phyloP scores from a whole-genome alignment of 2,329 filamentous ascomycete genomes.

The Cadophora gregata region DNA sequence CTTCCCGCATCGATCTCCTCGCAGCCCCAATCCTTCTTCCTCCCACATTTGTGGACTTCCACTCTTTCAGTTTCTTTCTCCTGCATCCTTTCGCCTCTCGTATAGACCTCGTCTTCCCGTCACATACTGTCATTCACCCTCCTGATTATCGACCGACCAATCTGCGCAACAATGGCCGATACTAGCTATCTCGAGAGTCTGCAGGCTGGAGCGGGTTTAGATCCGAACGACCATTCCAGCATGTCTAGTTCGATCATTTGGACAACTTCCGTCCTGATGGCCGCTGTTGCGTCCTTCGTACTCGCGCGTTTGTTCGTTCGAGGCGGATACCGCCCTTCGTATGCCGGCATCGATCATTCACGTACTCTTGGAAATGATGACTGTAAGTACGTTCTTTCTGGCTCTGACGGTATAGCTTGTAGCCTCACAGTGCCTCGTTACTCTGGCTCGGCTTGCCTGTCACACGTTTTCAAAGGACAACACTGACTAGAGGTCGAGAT shows the following conservation, averaged over 20 bases:
- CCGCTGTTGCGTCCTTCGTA: not conserved
- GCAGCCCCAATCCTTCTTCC: not conserved
- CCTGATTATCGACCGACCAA: not conserved
- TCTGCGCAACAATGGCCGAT: not conserved
- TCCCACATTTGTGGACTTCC: not conserved
- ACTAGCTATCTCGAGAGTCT: slow-evolving; percentile 8
- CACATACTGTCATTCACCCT: not conserved
- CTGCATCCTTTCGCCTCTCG: slow-evolving; percentile 7
- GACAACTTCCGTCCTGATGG: slow-evolving; percentile 4
- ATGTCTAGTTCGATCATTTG: slow-evolving; percentile 14
- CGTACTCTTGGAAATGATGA: slow-evolving; percentile 21
- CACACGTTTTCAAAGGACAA: not conserved
- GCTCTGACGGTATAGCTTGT: not conserved
- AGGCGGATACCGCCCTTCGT: not conserved
- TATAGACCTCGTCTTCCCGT: not conserved
- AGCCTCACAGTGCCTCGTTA: not conserved
- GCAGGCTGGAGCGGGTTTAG: not conserved
- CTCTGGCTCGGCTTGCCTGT: not conserved
- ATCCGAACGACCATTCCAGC: slow-evolving; percentile 2
- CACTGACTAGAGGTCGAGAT: not conserved
- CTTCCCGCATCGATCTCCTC: not conserved
- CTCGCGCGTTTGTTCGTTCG: not conserved
- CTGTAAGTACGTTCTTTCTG: slow-evolving; percentile 20
- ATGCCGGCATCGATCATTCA: not conserved
- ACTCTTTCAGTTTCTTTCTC: not conserved